Base-by-base conservation (phyloP, 108 stramenopile genomes). In the Cyclotella sp. region DNA sequence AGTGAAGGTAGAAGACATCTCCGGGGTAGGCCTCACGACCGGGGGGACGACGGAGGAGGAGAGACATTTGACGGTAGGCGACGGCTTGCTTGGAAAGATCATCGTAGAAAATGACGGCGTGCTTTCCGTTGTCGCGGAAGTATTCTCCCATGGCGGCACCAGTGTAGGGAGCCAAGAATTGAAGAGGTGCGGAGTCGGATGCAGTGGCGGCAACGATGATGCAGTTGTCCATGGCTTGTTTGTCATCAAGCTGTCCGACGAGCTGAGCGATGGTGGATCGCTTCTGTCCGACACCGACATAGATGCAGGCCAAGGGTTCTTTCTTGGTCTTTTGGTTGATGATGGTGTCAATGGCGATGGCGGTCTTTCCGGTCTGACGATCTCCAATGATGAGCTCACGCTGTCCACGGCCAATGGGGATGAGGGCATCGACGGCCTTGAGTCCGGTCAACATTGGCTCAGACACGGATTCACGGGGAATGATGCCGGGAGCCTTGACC, bases 21-120 rank as follows among this genome's bases (percentile, higher is more conserved):
- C 99, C 99, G 53, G 98, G 99, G 97, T 99, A 99, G 73, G 99
- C 99, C 94, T 99, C 99, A 86, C 99, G 99, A 75, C 99, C 99
- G 68, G 99, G 99, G 81, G 99, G 99, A 93, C 99, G 99, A 93
- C 99, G 97, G 84, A 99, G 98, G 78, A 99, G 93, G 70, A 99
- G 93, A 46, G 98, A 99, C 97, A 99, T 98, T 95, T 99, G 98
- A 88, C 98, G 98, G 95, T 99, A 99, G 68, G 99, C 99, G 63
- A 98, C 99, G 60, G 98, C 99, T 72, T 96, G 95, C 87, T 98
- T 99, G 87, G 98, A 98, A 57, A 99, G 87, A 87, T 99, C 99
- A 80, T 99, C 99, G 86, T 98, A 99, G 86, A 98, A 98, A 87
- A 99, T 98, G 75, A 99, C 98, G 75, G 98, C 99, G 81, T 98